Base-by-base conservation (phyloP, 1,139 yeast genomes). In the Kluyveromyces sp. region DNA sequence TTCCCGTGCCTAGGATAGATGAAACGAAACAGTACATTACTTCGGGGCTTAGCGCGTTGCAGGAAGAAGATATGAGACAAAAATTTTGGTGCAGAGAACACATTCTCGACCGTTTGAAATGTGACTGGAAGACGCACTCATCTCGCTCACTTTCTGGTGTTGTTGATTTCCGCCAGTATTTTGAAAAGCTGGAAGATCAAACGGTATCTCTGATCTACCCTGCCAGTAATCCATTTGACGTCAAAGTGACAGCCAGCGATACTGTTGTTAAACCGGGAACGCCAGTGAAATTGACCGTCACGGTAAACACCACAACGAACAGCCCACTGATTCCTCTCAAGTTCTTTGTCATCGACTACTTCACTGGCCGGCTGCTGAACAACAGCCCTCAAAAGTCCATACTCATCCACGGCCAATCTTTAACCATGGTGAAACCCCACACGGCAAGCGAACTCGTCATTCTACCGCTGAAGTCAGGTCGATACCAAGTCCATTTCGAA, bases 1-100 rank as follows among this genome's bases (percentile, higher is more conserved):
- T 64, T 33, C 74, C 77, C 0, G 80, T 89, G 26, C 97, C 97
- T n/a, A 80, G 86, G 25, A 66, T 88, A 36, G 55, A 59, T n/a
- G 63, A 83, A 34, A 77, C 79, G 38, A 78, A 80, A 47, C 96
- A 88, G 63, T 85, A 80, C 56, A 70, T 87, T 16, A 83, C 82
- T 54, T 74, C 78, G 41, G 74, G 72, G 42, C 58, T 79, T 25
- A 67, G 78, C 0, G 74, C 64, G 53, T 81, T 74, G 45, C 84
- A 75, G 46, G 70, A 65, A 50, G 60, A 51, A 36, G 71, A 67
- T 42, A 73, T 78, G 64, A 71, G 78, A 47, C 80, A 79, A 50
- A 66, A 76, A 4, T 92, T 88, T 61, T 92, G 98, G 98, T 74
- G 83, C 46, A 67, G 95, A 45, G 79, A 83, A 45, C 70, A 73